Evolutionary conservation across 345 rosid species (phyloP), one percentile per base, ranked within the genome.

Genomic region (Arabis hirsuta): DNA sequence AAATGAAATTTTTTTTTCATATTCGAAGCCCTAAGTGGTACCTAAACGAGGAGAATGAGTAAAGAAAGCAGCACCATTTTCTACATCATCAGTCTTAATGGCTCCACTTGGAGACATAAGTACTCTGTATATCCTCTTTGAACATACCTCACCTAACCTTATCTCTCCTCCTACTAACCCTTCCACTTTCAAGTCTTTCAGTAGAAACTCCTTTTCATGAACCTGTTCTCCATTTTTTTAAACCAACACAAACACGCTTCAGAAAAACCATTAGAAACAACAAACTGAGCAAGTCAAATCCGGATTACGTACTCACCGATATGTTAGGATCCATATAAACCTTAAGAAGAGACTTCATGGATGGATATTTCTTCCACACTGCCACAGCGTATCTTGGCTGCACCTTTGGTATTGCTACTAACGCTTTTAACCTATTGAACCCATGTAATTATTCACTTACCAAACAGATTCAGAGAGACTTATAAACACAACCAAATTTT

Each of bases 341-440:
- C 12, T 73, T 83, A 80, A 95, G 80, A 65, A 95, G 96, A 65
- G 99, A 86, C 83, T 84, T 95, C 98, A 91, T 88, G n/a, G 98
- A 83, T 13, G 97, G 97, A 72, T 94, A 91, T 83, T 85, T 85
- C 81, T 84, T 89, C 91, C 87, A 79, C 74, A 91, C 87, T 41
- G 98, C 91, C 67, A 91, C 42, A 3, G 96, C 97, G 67, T 81
- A 89, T 70, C 96, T 86, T 26, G 98, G 97, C 78, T 94, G 98
- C 62, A 94, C 97, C 86, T 95, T 95, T 56, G 97, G 99, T 46
- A 95, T 88, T 29, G 96, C 87, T 61, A 91, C 86, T 82, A 91
- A 83, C 12, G 96, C 96, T 82, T 89, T 95, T 73, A 91, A 80
- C 97, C 99, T 95, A 84, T 69, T 3, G 65, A 1, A 52, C 39